phyloP scores from a whole-genome alignment of 148 eudicot species.

The Selenicereus undatus region DNA sequence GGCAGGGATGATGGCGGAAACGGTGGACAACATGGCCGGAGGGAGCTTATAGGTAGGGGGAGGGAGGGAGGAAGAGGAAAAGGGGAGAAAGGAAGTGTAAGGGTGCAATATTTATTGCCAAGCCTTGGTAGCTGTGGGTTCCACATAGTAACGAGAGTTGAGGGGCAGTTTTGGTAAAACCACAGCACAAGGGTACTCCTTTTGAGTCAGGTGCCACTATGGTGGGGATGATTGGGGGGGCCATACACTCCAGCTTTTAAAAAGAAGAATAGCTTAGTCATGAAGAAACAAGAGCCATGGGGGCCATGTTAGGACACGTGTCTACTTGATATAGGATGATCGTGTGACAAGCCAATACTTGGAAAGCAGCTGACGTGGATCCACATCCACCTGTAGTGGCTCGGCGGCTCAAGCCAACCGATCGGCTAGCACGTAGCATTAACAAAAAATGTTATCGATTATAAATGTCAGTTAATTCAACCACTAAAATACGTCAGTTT shows the following conservation, averaged over 20 bases:
- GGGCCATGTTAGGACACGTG: conserved; percentile 15
- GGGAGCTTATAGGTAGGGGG: conserved; percentile 36
- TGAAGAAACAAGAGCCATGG: conserved; percentile 31
- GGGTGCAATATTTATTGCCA: conserved; percentile 44
- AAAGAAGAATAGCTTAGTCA: conserved; percentile 40
- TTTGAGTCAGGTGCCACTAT: conserved; percentile 38
- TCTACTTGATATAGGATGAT: neutral
- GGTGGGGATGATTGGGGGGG: conserved; percentile 21
- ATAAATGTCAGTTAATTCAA: neutral
- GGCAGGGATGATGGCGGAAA: conserved; percentile 21
- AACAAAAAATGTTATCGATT: no score
- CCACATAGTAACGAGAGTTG: conserved; percentile 6
- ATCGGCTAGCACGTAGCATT: neutral
- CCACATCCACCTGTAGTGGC: conserved; percentile 6
- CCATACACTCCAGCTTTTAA: conserved; percentile 11
- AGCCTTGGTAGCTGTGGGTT: conserved; percentile 24
- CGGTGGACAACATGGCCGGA: conserved; percentile 48
- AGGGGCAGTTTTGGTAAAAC: neutral
- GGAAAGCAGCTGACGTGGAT: conserved; percentile 5
- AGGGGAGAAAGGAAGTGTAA: conserved; percentile 54
- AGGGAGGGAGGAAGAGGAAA: conserved; percentile 41
- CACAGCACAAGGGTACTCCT: conserved; percentile 12
- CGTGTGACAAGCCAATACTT: conserved; percentile 17
- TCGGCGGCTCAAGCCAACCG: neutral
- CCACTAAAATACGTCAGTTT: no score